phyloP scores from a whole-genome alignment of 345 rosid species.

The Physaria fendleri region DNA sequence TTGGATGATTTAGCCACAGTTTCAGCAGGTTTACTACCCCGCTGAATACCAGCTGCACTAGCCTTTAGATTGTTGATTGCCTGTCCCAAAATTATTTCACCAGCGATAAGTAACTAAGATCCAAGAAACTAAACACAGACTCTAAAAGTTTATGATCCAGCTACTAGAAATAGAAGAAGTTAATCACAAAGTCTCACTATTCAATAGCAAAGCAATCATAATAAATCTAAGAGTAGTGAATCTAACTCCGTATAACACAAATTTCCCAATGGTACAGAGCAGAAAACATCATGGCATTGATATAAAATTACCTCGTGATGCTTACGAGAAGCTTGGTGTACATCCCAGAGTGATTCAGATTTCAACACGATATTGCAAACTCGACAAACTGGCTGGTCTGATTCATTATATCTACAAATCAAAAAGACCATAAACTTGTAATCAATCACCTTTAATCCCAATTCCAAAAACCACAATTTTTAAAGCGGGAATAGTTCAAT shows the following conservation, averaged over 20 bases:
- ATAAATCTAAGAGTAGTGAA: background rate
- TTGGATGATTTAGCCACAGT: constrained; percentile 25
- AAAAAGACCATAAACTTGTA: background rate
- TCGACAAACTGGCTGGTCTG: constrained; percentile 83
- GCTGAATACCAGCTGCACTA: constrained; percentile 43
- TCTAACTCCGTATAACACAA: background rate
- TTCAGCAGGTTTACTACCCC: constrained; percentile 19
- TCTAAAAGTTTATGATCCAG: background rate
- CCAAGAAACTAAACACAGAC: background rate
- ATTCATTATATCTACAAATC: constrained; percentile 66
- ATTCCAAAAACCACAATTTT: background rate
- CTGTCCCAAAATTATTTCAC: constrained; percentile 30
- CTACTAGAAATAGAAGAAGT: background rate
- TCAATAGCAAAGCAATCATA: background rate
- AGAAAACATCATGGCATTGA: background rate
- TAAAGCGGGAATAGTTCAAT: background rate
- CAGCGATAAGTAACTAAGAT: background rate
- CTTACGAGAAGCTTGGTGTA: constrained; percentile 95
- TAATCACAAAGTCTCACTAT: background rate
- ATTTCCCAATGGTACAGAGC: background rate
- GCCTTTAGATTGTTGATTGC: constrained; percentile 57
- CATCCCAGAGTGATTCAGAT: constrained; percentile 81
- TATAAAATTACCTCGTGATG: constrained; percentile 69
- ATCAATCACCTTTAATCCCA: background rate
- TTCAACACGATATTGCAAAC: constrained; percentile 78